Evolutionary conservation across 2,329 filamentous ascomycete genomes (phyloP).

Genomic region (Botryotinia calthae): DNA sequence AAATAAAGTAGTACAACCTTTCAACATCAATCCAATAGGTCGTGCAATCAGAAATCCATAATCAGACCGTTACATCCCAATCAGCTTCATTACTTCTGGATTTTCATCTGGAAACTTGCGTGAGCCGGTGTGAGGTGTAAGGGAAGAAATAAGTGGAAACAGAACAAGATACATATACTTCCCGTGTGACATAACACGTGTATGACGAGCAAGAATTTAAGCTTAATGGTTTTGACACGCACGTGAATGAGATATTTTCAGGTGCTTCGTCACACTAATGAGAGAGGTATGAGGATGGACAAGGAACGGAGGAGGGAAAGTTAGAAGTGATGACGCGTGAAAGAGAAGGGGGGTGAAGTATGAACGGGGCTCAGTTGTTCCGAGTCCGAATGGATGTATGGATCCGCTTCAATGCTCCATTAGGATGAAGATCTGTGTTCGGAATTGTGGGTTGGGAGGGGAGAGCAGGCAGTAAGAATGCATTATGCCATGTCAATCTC

Average conservation of each 20-base stretch:
- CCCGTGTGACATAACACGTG: neutral
- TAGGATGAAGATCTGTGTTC: neutral
- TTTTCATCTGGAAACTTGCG: neutral
- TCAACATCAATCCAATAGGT: neutral
- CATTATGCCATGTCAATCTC: neutral
- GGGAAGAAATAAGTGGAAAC: neutral
- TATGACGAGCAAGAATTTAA: neutral
- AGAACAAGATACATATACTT: neutral
- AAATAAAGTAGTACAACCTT: neutral
- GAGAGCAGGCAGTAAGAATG: neutral
- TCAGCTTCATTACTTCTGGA: too few species aligned
- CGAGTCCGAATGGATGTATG: neutral
- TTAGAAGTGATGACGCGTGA: neutral
- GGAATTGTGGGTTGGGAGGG: neutral
- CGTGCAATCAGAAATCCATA: neutral
- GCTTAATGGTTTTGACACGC: neutral
- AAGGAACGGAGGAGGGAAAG: neutral
- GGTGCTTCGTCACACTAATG: neutral
- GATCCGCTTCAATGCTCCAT: neutral
- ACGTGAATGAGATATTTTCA: neutral
- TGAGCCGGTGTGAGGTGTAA: neutral
- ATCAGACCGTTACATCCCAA: too few species aligned
- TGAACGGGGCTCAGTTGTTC: neutral
- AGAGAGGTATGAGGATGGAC: neutral
- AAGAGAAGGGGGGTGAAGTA: neutral